Conservation (phyloP, 2,329 filamentous ascomycete species). For the Pleoardoris graminearum region DNA sequence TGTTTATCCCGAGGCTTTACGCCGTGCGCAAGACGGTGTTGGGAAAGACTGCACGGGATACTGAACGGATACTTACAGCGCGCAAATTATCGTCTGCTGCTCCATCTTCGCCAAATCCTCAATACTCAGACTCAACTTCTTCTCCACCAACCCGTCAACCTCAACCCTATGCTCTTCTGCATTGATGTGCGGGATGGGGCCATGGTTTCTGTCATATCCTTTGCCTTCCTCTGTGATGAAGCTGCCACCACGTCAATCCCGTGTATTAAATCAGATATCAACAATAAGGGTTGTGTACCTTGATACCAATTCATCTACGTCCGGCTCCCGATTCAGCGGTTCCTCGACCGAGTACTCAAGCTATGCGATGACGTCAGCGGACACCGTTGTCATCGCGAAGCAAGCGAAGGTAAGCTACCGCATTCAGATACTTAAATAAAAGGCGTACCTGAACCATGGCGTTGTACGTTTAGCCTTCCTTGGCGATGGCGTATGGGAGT, state of each 20-base stretch:
- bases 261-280: neutral
- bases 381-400: constrained; percentile 2
- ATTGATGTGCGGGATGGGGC: constrained; percentile 54
- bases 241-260: constrained; percentile 20
- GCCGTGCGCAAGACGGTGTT: no score
- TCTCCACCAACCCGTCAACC: constrained; percentile 55
- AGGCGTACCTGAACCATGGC: constrained; percentile 8
- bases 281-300: constrained; percentile 34
- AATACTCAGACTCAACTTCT: constrained; percentile 51
- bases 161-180: constrained; percentile 48
- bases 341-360: constrained; percentile 49
- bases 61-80: constrained; percentile 40
- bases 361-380: constrained; percentile 30
- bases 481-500: neutral
- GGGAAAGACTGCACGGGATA: no score
- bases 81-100: constrained; percentile 60
- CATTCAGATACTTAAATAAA: neutral
- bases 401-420: neutral
- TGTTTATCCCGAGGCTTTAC: neutral
- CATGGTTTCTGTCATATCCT: constrained; percentile 63
- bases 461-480: neutral
- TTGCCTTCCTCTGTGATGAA: constrained; percentile 53
- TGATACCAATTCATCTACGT: constrained; percentile 49
- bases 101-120: constrained; percentile 53
- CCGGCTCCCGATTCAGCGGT: constrained; percentile 55